Evolutionary conservation across 2,329 filamentous ascomycete genomes (phyloP).

Genomic region (Fusarium sp.): DNA sequence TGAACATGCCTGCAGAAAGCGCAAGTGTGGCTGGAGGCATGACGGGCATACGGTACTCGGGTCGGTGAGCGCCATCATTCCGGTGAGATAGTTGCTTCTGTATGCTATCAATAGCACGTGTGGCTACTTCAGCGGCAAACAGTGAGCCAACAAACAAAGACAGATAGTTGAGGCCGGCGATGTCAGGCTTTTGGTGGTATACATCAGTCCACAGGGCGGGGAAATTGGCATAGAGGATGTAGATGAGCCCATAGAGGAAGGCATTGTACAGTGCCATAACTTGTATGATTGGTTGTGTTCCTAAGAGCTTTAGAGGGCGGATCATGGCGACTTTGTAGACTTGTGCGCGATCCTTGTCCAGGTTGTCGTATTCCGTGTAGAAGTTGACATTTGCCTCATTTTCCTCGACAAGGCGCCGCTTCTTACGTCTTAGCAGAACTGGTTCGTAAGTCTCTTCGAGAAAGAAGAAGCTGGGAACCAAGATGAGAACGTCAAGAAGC

Average conservation of each 20-base stretch:
- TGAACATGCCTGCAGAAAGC: background rate
- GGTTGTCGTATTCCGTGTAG: background rate
- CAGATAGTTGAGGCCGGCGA: background rate
- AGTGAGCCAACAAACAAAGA: background rate
- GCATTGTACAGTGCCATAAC: background rate
- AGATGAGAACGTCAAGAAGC: constrained; percentile 19
- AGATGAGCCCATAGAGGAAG: background rate
- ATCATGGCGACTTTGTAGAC: background rate
- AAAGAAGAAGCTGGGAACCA: background rate
- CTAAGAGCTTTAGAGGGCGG: background rate
- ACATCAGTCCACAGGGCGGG: background rate
- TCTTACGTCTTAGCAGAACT: background rate
- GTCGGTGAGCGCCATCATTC: background rate
- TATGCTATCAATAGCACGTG: background rate
- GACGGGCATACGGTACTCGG: background rate
- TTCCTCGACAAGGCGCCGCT: constrained; percentile 35
- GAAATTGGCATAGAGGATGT: background rate
- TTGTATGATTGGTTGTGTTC: background rate
- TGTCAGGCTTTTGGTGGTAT: background rate
- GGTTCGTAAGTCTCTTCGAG: background rate
- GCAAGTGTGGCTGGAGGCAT: constrained; percentile 14
- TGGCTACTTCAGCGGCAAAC: background rate
- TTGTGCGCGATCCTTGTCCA: background rate
- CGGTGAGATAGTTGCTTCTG: background rate
- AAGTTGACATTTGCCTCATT: background rate